Base-by-base conservation (phyloP, 2,329 filamentous ascomycete genomes). In the Aspergillus pseudonomiae region DNA sequence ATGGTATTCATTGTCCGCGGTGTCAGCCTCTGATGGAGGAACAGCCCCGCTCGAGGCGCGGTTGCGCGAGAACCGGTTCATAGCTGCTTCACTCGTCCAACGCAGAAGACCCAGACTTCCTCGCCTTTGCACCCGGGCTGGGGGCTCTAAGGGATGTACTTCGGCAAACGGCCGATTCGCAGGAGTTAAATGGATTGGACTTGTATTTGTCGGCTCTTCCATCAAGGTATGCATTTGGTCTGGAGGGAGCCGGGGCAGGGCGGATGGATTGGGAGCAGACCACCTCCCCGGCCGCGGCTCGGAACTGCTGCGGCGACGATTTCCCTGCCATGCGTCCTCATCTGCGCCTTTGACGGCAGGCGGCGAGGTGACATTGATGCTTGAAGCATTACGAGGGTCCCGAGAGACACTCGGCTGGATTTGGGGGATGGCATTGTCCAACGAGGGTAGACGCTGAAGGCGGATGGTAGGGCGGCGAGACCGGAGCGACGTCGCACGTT, bases 1-100 rank as follows among this genome's bases (percentile, higher is more conserved):
- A 30, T 86, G 85, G 70, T 91, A 90, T 65, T 90, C 84, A 53
- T 75, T 67, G 58, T 62, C 59, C 48, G 7, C n/a, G 46, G 30
- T 12, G 12, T 68, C 57, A 21, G 61, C 9, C 52, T 10, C 39
- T 28, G 54, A 43, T 4, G 65, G 62, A 28, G 73, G 68, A 9
- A 65, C 46, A 26, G 63, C 58, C 14, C 72, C 73, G 26, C 67
- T 67, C 1, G 76, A 78, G 24, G 73, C 77, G 12, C 75, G 76
- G 52, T 76, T 77, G 26, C 75, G 68, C 6, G 72, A 71, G 34
- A 78, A 70, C 3, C 72, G 69, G 36, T 72, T 75, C 32, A 74
- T 55, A 4, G 75, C 71, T 10, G 71, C 74, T 59, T 69, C 66
- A 58, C 77, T 78, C 6, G 74, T 74, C 61, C 76, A 73, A 36